phyloP scores from a whole-genome alignment of 805 yeast genomes.

The Candida sphagnicola region DNA sequence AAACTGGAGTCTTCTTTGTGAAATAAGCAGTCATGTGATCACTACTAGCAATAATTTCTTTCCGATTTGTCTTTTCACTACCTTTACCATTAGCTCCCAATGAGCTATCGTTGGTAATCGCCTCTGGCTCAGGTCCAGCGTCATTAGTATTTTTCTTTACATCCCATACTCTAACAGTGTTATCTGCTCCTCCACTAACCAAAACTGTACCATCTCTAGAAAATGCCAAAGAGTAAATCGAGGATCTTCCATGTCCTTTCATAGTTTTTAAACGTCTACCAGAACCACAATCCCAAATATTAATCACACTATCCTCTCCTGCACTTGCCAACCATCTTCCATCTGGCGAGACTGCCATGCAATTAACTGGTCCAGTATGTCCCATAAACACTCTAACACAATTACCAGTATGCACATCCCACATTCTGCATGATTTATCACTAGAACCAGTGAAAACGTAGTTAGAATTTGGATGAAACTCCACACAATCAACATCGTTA shows the following conservation, averaged over 20 bases:
- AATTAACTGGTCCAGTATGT: slow-evolving; percentile 83
- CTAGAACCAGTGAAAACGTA: slow-evolving; percentile 93
- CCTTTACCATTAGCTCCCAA: slow-evolving; percentile 15
- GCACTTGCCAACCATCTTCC: slow-evolving; percentile 96
- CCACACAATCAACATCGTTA: slow-evolving; percentile 92
- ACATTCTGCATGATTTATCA: slow-evolving; percentile 95
- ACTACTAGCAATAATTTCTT: slow-evolving; percentile 73
- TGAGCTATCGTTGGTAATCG: slow-evolving; percentile 29
- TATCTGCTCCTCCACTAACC: slow-evolving; percentile 90
- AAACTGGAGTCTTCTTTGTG: slow-evolving; percentile 92
- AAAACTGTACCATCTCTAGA: slow-evolving; percentile 85
- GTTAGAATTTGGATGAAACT: slow-evolving; percentile 94
- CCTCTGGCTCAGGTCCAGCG: slow-evolving; percentile 73
- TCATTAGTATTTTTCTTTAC: slow-evolving; percentile 80
- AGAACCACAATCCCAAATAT: slow-evolving; percentile 91
- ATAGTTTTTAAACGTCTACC: slow-evolving; percentile 85
- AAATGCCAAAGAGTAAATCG: slow-evolving; percentile 80
- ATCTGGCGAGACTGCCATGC: slow-evolving; percentile 89
- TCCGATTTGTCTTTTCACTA: slow-evolving; percentile 10
- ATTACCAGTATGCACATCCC: slow-evolving; percentile 90
- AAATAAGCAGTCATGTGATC: slow-evolving; percentile 93
- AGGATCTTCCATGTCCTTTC: slow-evolving; percentile 91
- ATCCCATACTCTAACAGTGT: slow-evolving; percentile 95
- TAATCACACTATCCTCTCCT: slow-evolving; percentile 86
- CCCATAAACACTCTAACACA: slow-evolving; percentile 91